Base-by-base conservation (phyloP, 1,284 basidiomycete species). In the Vanrija pseudolonga region DNA sequence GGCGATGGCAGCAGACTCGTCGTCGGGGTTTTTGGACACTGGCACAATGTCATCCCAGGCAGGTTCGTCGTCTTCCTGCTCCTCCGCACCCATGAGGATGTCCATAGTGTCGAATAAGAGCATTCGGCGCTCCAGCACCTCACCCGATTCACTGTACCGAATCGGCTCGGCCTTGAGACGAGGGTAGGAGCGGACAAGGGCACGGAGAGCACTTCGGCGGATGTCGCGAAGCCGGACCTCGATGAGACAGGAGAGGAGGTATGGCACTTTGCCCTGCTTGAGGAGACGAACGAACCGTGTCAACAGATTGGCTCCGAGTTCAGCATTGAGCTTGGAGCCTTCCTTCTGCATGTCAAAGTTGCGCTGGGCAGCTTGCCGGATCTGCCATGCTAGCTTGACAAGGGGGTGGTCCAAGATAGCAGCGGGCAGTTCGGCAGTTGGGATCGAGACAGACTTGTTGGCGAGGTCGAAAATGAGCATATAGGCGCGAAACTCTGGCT, bases 401-500 rank as follows among this genome's bases (percentile, higher is more conserved):
- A 88, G 82, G 0, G 89, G 86, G 64, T 92, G 82, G 14, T 79
- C 76, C 51, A 85, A 82, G 61, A 98, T 85, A 41, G 81, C 70
- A 1, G 79, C 73, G 0, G 93, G 90, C n/a, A 96, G 84, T 50
- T 86, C 82, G 60, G 94, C 78, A 6, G 76, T 78, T 41, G 78
- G 76, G 46, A 92, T 76, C 79, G 87, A 51, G 81, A 89, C 78
- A 84, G 91, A 77, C 67, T 85, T 77, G 84, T 94, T 89, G 38
- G 90, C 85, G 40, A 96, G 87, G 67, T 96, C 91, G 39, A 90
- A 87, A 37, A 98, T 83, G 37, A 94, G 84, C 70, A 95, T 90
- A 77, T 98, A 98, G 0, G 96, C 87, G 19, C 91, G 85, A 83
- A 98, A 96, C 76, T 98, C 95, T 45, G 96, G 83, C 70, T 98